Base-by-base conservation (phyloP, 495 filamentous ascomycete genomes). In the Glonium stellatum region DNA sequence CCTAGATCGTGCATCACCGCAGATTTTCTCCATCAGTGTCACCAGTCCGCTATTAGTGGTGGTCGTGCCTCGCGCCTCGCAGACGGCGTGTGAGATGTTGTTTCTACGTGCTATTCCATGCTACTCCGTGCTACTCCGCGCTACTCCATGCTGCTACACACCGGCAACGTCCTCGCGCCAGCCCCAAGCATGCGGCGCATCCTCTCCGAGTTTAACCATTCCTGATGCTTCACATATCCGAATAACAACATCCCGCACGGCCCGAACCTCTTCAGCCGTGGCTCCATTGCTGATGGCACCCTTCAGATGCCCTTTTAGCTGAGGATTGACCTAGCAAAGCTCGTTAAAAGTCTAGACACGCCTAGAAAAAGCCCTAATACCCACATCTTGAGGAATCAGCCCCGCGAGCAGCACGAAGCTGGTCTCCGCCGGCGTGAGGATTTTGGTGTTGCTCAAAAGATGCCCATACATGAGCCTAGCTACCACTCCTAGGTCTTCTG, bases 401-500 rank as follows among this genome's bases (percentile, higher is more conserved):
- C 75, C 81, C n/a, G 80, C 80, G n/a, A 83, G 68, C 51, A 83
- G 64, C 25, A 81, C 75, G 60, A 75, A 79, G 52, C 79, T 81
- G 3, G 72, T 84, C 61, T 84, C 80, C 19, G 67, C 66, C 5
- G 72, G 49, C 22, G 61, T 74, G 21, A 83, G 66, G 15, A 84
- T 73, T 23, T 57, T 74, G 8, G 72, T 71, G 52, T 81, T 80
- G 64, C 75, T 79, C 23, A 82, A 61, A 12, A 82, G 62, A 56
- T 80, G 76, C 12, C 76, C 76, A 59, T 84, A 83, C 67, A 80
- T 72, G 52, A 83, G 67, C 25, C 79, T 67, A 1, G 79, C 79
- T 8, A 72, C 69, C 5, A 80, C 61, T 1, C 78, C 80, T 8
- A 84, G 64, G 59, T 83, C 81, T 59, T 81, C 77, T 15, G 78